phyloP scores from a whole-genome alignment of 1,284 basidiomycete species.

The Tremellales sp. region DNA sequence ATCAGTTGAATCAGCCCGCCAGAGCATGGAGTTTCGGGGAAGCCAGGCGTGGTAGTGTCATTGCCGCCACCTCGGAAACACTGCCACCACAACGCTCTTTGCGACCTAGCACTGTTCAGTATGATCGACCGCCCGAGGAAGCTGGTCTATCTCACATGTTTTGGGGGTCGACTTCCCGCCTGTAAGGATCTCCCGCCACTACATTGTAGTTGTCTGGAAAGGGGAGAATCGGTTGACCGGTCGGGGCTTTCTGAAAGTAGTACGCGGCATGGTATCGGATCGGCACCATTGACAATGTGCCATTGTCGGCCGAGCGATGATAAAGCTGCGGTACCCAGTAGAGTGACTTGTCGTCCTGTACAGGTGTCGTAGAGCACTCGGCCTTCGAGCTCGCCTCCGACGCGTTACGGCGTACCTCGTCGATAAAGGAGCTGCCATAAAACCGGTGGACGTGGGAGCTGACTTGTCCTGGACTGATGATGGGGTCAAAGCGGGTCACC shows the following conservation, averaged over 20 bases:
- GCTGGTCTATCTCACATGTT: neutral
- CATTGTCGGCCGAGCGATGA: conserved; percentile 17
- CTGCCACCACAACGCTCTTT: conserved; percentile 12
- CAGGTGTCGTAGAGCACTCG: conserved; percentile 22
- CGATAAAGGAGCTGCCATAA: conserved; percentile 23
- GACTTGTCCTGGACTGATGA: conserved; percentile 17
- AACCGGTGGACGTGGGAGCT: conserved; percentile 19
- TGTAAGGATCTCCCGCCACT: conserved; percentile 16
- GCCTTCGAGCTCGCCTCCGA: conserved; percentile 12
- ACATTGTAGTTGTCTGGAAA: conserved; percentile 27
- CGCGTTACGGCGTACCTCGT: conserved; percentile 13
- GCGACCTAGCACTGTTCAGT: neutral
- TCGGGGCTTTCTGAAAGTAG: conserved; percentile 25
- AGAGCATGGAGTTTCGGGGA: conserved; percentile 14
- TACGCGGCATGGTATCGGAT: conserved; percentile 19
- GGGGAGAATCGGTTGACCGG: conserved; percentile 17
- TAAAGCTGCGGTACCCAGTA: conserved; percentile 27
- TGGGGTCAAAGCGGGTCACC: conserved; percentile 24
- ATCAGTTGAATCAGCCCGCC: conserved; percentile 13
- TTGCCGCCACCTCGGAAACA: conserved; percentile 17
- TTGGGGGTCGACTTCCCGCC: conserved; percentile 9
- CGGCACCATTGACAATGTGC: conserved; percentile 6
- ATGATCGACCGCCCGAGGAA: neutral
- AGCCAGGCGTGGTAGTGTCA: conserved; percentile 13
- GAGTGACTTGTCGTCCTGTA: conserved; percentile 26